These are phyloP conservation scores for Kwoniella dendrophila DNA, from an alignment of 768 basidiomycete genomes.

Conservation along the genomic window DNA sequence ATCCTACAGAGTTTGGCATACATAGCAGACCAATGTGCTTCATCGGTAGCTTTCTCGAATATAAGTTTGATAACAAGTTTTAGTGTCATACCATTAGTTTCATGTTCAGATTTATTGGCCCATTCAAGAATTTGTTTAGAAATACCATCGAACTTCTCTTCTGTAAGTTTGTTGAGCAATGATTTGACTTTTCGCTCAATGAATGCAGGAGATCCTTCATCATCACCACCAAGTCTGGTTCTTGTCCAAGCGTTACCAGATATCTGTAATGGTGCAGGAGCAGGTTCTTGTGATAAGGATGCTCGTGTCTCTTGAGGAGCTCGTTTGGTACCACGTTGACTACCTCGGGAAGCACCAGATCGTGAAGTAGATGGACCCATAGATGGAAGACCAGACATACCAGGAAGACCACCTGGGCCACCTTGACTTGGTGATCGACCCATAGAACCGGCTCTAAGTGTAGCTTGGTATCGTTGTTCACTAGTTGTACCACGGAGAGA, in stretches of 20 bases:
- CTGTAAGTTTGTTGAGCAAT: conserved; percentile 91
- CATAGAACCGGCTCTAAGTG: conserved; percentile 59
- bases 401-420: conserved; percentile 52
- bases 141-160: conserved; percentile 95
- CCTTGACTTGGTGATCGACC: conserved; percentile 65
- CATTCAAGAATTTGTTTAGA: conserved; percentile 91
- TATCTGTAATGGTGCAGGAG: conserved; percentile 71
- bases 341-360: conserved; percentile 65
- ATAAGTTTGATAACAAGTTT: conserved; percentile 95
- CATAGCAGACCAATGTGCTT: conserved; percentile 95
- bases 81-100: conserved; percentile 89
- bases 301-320: conserved; percentile 59
- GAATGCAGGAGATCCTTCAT: conserved; percentile 74
- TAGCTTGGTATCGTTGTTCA: conserved; percentile 36
- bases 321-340: conserved; percentile 83
- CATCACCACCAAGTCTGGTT: conserved; percentile 57
- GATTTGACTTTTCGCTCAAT: conserved; percentile 91
- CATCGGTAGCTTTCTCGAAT: conserved; percentile 96
- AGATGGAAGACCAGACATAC: conserved; percentile 35
- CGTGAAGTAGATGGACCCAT: conserved; percentile 42
- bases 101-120: conserved; percentile 90
- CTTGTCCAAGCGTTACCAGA: conserved; percentile 81
- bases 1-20: conserved; percentile 92
- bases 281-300: conserved; percentile 60
- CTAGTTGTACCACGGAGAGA: conserved; percentile 39